Percentiles rank a stretch among this genome's conserved stretches.
phyloP scores from a whole-genome alignment of 257 asterid genomes.

The Solanum dulcamara region DNA sequence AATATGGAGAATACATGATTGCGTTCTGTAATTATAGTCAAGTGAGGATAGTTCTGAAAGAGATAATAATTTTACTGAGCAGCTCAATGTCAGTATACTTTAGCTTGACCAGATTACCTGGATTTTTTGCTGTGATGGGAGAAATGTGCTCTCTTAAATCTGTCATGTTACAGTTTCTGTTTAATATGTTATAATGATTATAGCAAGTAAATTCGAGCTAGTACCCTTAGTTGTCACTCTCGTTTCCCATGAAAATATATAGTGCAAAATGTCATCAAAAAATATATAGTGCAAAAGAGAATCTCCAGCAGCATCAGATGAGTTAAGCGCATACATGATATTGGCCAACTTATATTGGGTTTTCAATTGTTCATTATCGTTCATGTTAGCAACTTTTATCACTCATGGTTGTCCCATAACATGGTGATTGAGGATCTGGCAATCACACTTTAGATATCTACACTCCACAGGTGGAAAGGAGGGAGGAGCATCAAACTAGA shows the following conservation, averaged over 20 bases:
- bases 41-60: background rate
- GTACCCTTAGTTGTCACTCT: background rate
- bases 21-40: background rate
- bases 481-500: slow-evolving; percentile 66
- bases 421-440: background rate
- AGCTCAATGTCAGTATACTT: background rate
- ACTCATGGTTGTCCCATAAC: background rate
- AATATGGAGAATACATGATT: background rate
- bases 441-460: background rate
- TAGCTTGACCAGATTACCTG: background rate
- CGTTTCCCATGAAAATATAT: background rate
- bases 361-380: background rate
- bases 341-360: background rate
- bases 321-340: background rate
- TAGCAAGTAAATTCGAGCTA: background rate
- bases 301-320: background rate
- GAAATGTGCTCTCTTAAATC: background rate
- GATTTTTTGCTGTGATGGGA: background rate
- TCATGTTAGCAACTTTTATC: background rate
- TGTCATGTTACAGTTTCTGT: background rate
- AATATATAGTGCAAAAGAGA: background rate
- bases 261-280: background rate
- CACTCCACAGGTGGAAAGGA: slow-evolving; percentile 41
- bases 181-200: background rate
- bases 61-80: background rate